Base-by-base conservation (phyloP, 1,139 yeast species). In the Hansenula anomala region DNA sequence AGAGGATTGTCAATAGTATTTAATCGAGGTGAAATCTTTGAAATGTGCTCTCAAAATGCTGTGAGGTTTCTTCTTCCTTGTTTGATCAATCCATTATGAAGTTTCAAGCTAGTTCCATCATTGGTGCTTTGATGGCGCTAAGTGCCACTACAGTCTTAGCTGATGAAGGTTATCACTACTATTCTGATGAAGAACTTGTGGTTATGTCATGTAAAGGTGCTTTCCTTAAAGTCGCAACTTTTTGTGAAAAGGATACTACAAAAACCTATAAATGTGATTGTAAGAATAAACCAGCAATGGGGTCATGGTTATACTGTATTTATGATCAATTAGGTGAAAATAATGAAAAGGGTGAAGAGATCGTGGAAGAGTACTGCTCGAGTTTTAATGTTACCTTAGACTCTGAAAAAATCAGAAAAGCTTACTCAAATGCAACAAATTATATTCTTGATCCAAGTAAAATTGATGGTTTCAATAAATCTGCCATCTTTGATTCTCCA, bases 351-450 rank as follows among this genome's bases (percentile, higher is more conserved):
- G 48, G 39, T 20, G 52, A 47, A 28, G 20, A 43, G 2, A 27
- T 30, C 11, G 47, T 55, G 20, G 45, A 45, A 23, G 36, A 45
- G 3, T 46, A 46, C 34, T 52, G 59, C 34, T 23, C 39, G 8
- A 34, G 26, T 2, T 36, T 23, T 3, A 50, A 55, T 19, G 43
- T 45, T 4, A 41, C 38, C 1, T 32, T 71, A 8, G 63, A 73
- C 1, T 36, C 43, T 15, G 59, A 56, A 0, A 52, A 57, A 6
- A 55, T 75, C 31, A 46, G 54, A 27, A 48, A 57, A 40, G 67
- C 75, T 0, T 68, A 69, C 28, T 47, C 55, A 2, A 63, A 66
- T 43, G 80, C 76, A 37, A 56, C 69, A 9, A 42, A 54, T 1
- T 58, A 60, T 66, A 13, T 66, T 41, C 55, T 52, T 7, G 49